Conservation (phyloP, 192 early-diverging fungal genomes). For the Umbelopsis vinacea region DNA sequence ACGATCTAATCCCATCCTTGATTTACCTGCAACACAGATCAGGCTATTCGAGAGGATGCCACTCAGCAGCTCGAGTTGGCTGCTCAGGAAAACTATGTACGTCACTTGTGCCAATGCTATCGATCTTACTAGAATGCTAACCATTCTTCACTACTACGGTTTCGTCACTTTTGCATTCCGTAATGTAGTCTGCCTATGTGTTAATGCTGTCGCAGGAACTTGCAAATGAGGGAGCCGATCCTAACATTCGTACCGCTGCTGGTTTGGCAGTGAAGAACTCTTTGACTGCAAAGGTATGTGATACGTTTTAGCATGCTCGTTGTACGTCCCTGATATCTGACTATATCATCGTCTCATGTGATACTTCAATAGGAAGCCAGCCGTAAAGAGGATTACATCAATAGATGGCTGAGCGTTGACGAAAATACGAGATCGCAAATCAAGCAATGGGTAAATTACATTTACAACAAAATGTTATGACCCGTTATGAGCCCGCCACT, state of each 20-base stretch:
- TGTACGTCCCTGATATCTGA: background rate
- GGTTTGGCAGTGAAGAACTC: slow-evolving; percentile 95
- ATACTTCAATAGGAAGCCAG: slow-evolving; percentile 45
- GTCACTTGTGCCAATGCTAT: slow-evolving; percentile 32
- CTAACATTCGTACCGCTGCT: slow-evolving; percentile 75
- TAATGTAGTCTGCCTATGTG: slow-evolving; percentile 64
- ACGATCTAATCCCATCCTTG: slow-evolving; percentile 7
- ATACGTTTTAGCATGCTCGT: background rate
- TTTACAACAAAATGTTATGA: too few species aligned
- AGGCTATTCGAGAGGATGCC: slow-evolving; percentile 80
- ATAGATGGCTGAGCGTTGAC: slow-evolving; percentile 69
- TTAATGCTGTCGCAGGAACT: slow-evolving; percentile 82
- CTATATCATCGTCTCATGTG: background rate
- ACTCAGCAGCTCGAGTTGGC: slow-evolving; percentile 74
- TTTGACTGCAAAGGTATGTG: slow-evolving; percentile 78
- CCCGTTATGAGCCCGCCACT: background rate
- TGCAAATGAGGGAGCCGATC: slow-evolving; percentile 69
- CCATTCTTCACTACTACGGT: background rate
- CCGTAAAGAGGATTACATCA: slow-evolving; percentile 61
- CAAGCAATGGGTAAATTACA: slow-evolving; percentile 62
- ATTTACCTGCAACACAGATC: slow-evolving; percentile 51
- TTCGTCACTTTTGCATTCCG: background rate
- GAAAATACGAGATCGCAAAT: slow-evolving; percentile 61
- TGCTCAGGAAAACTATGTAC: slow-evolving; percentile 84
- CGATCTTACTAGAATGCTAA: background rate